A percentile compares a stretch with the other conserved stretches of the same genome.
Evolutionary conservation across 164 flowering plant species (phyloP).

Genomic region (Taxillus chinensis): DNA sequence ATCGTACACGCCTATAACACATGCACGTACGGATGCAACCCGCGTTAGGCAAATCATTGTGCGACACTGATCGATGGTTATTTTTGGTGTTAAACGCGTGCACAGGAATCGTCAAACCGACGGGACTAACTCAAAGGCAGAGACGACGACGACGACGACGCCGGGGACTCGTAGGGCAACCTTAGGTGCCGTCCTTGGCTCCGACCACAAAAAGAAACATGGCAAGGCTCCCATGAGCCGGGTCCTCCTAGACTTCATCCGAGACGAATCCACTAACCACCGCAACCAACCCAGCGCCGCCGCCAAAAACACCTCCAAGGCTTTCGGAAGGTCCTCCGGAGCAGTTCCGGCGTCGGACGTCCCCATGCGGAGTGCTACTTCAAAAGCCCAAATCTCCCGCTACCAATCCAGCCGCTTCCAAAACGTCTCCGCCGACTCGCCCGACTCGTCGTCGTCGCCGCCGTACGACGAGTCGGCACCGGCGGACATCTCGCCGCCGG

Average conservation of each 20-base stretch:
- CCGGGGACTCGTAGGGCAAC: conserved; percentile 17
- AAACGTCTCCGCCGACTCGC: background rate
- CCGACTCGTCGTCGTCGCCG: background rate
- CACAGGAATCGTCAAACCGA: background rate
- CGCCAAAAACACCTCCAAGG: conserved; percentile 17
- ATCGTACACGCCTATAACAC: too few relatives aligned
- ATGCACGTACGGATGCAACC: too few relatives aligned
- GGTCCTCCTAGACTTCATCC: conserved; percentile 54
- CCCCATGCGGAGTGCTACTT: conserved; percentile 3
- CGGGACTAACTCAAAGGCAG: conserved; percentile 9
- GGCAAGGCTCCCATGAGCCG: conserved; percentile 13
- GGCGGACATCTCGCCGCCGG: too few relatives aligned
- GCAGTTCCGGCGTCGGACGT: conserved; percentile 20
- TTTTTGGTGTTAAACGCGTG: background rate
- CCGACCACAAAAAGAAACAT: conserved; percentile 7
- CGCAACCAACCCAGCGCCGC: conserved; percentile 9
- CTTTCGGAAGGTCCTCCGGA: conserved; percentile 35
- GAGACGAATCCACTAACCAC: conserved; percentile 30
- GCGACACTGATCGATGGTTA: too few relatives aligned
- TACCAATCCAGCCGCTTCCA: conserved; percentile 1
- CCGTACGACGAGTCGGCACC: too few relatives aligned
- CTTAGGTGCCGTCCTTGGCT: conserved; percentile 23
- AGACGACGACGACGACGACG: conserved; percentile 8
- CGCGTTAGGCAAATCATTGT: too few relatives aligned
- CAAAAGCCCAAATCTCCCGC: background rate